Evolutionary conservation across 2,329 filamentous ascomycete species (phyloP).

Genomic region (Aspergillus costaricaensis): DNA sequence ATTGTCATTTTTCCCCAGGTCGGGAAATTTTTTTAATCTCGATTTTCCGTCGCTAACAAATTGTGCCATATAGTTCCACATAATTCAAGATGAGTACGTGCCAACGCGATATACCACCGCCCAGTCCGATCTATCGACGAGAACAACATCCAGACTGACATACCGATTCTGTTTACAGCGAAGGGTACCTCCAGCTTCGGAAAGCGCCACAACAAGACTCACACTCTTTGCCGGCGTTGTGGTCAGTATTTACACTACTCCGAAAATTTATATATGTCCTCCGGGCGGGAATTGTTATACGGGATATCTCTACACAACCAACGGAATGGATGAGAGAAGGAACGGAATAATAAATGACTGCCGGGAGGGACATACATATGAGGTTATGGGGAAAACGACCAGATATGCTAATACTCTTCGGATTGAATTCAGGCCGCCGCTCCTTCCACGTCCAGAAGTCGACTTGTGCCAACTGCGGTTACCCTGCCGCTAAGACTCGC

Average conservation of each 20-base stretch:
- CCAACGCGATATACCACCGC: slow-evolving; percentile 28
- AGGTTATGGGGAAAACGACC: not conserved
- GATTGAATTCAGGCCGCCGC: slow-evolving; percentile 69
- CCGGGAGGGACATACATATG: not conserved
- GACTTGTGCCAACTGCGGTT: slow-evolving; percentile 93
- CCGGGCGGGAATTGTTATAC: slow-evolving; percentile 19
- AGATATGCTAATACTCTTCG: slow-evolving; percentile 34
- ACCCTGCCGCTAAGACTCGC: slow-evolving; percentile 94
- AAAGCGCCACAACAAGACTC: slow-evolving; percentile 95
- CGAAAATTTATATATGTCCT: slow-evolving; percentile 13
- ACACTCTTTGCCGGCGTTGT: slow-evolving; percentile 97
- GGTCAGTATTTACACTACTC: slow-evolving; percentile 63
- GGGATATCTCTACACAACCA: not conserved
- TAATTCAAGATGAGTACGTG: slow-evolving; percentile 63
- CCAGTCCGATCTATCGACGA: slow-evolving; percentile 25
- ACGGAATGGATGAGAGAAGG: slow-evolving; percentile 3
- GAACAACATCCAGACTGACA: slow-evolving; percentile 46
- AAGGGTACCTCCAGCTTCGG: slow-evolving; percentile 73
- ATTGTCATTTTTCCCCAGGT: slow-evolving; percentile 7
- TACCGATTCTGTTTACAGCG: slow-evolving; percentile 49
- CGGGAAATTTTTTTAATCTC: slow-evolving; percentile 14
- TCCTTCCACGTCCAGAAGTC: slow-evolving; percentile 99
- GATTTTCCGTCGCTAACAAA: slow-evolving; percentile 26
- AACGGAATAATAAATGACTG: slow-evolving; percentile 10
- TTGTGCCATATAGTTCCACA: slow-evolving; percentile 31